Evolutionary conservation across 2,329 filamentous ascomycete species (phyloP), one percentile per base, ranked within the genome.

Genomic region (Colletotrichum falcatum): DNA sequence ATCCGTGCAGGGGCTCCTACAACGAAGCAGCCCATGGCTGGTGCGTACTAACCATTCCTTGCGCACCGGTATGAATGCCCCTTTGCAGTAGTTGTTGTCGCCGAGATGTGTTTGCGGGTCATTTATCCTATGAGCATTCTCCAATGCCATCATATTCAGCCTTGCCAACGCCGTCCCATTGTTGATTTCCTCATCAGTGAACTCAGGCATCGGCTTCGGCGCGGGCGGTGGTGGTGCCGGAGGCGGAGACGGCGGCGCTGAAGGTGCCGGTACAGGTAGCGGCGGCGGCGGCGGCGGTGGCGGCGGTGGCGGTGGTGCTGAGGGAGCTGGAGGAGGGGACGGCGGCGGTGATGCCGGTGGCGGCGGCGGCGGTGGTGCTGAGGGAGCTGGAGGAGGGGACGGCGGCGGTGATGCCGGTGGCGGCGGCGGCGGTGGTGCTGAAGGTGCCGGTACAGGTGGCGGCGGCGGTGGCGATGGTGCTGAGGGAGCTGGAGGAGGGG

Each of bases 21-120:
- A 9, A 16, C 12, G 3, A 26, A 7, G 14, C 18, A 28, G 33
- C 12, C 9, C 35, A 16, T 11, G 1, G 11, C 6, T 2, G 20
- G 23, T 23, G 3, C 16, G 11, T 6, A 51, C 65, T 18, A 5
- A 70, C 69, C 69, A 71, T 44, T 71, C 69, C 46, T 58, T 65
- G 5, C 69, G 58, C 33, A 70, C 35, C 46, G 60, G n/a, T 0
- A 70, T 16, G 0, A 46, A 37, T 6, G 49, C 56, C 6, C 60
- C 65, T 2, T 64, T 39, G 16, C 69, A 71, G 3, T 28, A 37
- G 11, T 30, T 68, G 14, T 58, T 51, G 0, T 12, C 20, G 18
- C 37, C 58, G 28, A 14, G 33, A 8, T 33, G 39, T 30, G 53
- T 39, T 3, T 61, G 68, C 26, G 53, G 54, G 7, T 42, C 23